These are phyloP conservation scores for Fusarium haematococcum DNA, from an alignment of 2,329 filamentous ascomycete genomes.

Conservation along the genomic window DNA sequence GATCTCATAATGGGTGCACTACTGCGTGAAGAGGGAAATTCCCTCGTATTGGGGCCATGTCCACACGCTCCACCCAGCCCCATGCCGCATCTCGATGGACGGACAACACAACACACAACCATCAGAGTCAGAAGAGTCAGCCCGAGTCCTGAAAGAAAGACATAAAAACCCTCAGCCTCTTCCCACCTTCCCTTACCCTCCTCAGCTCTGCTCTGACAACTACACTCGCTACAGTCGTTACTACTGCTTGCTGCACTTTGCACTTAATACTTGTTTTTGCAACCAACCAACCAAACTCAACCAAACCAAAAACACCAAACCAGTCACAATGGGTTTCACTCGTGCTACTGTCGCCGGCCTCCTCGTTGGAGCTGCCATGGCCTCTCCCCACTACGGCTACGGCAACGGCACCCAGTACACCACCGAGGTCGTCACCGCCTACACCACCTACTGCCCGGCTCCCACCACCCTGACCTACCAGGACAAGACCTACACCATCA, in stretches of 20 bases:
- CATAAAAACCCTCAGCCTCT: slow-evolving; percentile 26
- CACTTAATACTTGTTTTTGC: slow-evolving; percentile 23
- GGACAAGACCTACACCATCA: slow-evolving; percentile 65
- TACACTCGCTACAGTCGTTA: slow-evolving; percentile 38
- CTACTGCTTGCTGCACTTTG: slow-evolving; percentile 16
- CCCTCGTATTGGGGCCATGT: slow-evolving; percentile 20
- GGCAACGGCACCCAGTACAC: slow-evolving; percentile 7
- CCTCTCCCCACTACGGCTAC: slow-evolving; percentile 9
- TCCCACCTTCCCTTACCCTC: not conserved
- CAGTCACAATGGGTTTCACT: slow-evolving; percentile 30
- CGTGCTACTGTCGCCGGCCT: slow-evolving; percentile 29
- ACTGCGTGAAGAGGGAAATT: slow-evolving; percentile 22
- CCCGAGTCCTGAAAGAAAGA: not conserved
- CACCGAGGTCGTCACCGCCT: slow-evolving; percentile 22
- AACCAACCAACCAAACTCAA: not conserved
- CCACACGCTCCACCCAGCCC: not conserved
- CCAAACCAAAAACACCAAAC: not conserved
- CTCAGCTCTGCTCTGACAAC: slow-evolving; percentile 15
- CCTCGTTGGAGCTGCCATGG: slow-evolving; percentile 31
- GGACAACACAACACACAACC: not conserved
- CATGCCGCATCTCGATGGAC: slow-evolving; percentile 5
- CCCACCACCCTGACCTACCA: slow-evolving; percentile 53
- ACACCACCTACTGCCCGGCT: slow-evolving; percentile 58
- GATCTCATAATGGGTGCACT: slow-evolving; percentile 33
- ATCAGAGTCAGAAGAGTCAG: not conserved